Conservation (phyloP, 2,329 filamentous ascomycete species). For the Apiospora rasikravindrae region DNA sequence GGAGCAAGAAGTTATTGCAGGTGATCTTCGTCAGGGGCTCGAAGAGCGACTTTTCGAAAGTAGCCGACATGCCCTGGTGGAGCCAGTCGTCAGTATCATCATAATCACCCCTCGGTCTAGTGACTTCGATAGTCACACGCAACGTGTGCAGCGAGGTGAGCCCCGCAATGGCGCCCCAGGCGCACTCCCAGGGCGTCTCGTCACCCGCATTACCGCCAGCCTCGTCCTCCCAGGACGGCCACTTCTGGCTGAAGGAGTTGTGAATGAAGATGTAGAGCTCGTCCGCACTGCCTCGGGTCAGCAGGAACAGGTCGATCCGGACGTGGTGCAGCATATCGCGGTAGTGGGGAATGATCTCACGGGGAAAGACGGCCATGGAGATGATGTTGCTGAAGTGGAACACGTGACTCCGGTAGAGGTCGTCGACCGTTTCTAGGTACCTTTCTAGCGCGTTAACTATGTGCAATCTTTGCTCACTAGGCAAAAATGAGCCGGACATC, state of each 20-base stretch:
- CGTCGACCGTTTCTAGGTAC: slow-evolving; percentile 15
- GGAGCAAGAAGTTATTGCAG: not conserved
- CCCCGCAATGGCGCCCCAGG: slow-evolving; percentile 7
- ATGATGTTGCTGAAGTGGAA: slow-evolving; percentile 20
- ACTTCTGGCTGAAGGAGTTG: slow-evolving; percentile 17
- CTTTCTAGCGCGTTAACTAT: not conserved
- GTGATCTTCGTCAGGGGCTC: not conserved
- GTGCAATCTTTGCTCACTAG: too few relatives aligned
- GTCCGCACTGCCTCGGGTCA: not conserved
- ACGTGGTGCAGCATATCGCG: slow-evolving; percentile 16
- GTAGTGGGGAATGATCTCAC: slow-evolving; percentile 7
- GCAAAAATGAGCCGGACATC: too few relatives aligned
- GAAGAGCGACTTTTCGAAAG: not conserved
- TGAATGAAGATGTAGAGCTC: slow-evolving; percentile 2
- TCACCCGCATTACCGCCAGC: not conserved
- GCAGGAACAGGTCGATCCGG: slow-evolving; percentile 13
- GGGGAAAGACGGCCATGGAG: slow-evolving; percentile 17
- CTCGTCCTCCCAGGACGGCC: slow-evolving; percentile 9
- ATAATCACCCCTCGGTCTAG: not conserved
- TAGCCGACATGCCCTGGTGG: not conserved
- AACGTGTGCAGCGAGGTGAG: slow-evolving; percentile 19
- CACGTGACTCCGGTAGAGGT: slow-evolving; percentile 1
- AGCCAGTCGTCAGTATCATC: not conserved
- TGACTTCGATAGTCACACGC: slow-evolving; percentile 7
- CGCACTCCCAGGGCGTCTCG: slow-evolving; percentile 17